phyloP scores from a whole-genome alignment of 1,139 yeast species.

The Pichia sp. region DNA sequence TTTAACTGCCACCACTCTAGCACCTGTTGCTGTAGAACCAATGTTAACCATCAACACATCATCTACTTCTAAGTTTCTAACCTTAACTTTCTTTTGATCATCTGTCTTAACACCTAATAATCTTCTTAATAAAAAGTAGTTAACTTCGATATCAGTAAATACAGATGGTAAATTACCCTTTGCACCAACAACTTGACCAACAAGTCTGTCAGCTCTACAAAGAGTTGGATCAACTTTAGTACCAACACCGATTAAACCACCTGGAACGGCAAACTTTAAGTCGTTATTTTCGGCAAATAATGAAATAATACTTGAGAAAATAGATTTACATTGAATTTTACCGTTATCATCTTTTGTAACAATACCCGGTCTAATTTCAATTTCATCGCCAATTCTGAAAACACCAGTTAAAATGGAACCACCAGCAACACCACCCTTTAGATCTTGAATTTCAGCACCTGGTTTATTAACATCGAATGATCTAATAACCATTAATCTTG shows the following conservation, averaged over 20 bases:
- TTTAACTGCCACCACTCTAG: conserved; percentile 94
- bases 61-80: conserved; percentile 86
- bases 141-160: conserved; percentile 95
- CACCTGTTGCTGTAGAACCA: conserved; percentile 99
- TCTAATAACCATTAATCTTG: conserved; percentile 94
- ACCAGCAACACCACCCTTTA: conserved; percentile 99
- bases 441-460: conserved; percentile 94
- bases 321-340: conserved; percentile 92
- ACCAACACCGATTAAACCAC: conserved; percentile 99
- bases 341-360: conserved; percentile 88
- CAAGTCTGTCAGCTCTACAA: conserved; percentile 98
- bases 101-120: conserved; percentile 97
- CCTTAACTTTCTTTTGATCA: conserved; percentile 96
- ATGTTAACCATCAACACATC: conserved; percentile 98
- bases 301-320: conserved; percentile 88
- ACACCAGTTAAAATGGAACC: conserved; percentile 98
- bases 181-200: conserved; percentile 98
- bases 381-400: conserved; percentile 93
- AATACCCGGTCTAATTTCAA: conserved; percentile 98
- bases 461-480: conserved; percentile 99
- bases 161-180: conserved; percentile 93
- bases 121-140: conserved; percentile 94
- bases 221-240: conserved; percentile 97
- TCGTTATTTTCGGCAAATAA: conserved; percentile 97
- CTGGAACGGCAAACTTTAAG: conserved; percentile 98